Evolutionary conservation across 352 stramenopile species (phyloP).

Genomic region (Phytophthora capsici): DNA sequence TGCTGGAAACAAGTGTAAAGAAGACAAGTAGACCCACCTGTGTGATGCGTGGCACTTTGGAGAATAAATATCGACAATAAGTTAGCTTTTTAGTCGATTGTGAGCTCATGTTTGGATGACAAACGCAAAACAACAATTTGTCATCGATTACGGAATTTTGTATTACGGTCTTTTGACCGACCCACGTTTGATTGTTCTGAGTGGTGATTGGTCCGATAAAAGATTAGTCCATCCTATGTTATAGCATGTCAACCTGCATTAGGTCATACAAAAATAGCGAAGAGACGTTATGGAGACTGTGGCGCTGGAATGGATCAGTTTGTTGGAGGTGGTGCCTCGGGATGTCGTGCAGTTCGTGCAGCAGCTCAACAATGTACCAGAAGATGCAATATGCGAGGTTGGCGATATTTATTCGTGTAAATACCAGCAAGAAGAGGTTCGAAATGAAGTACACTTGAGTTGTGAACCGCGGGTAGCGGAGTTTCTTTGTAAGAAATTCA

Average conservation of each 20-base stretch:
- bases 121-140: too few species aligned
- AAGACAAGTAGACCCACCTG: too few species aligned
- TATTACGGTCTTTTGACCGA: too few species aligned
- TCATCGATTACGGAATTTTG: too few species aligned
- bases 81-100: too few species aligned
- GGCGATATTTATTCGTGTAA: conserved; percentile 39
- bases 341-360: conserved; percentile 56
- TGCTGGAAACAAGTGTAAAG: too few species aligned
- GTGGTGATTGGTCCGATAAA: too few species aligned
- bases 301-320: conserved; percentile 56
- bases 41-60: too few species aligned
- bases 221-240: too few species aligned
- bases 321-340: conserved; percentile 33
- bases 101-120: too few species aligned
- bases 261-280: conserved; percentile 14
- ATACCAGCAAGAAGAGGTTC: conserved; percentile 10
- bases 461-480: conserved; percentile 56
- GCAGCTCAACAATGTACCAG: conserved; percentile 48
- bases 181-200: too few species aligned
- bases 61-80: too few species aligned
- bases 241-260: not conserved
- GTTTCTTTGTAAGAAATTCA: conserved; percentile 72
- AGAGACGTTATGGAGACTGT: conserved; percentile 65
- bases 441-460: conserved; percentile 43
- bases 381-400: conserved; percentile 62